These are phyloP conservation scores for Azolla pinnata DNA, from an alignment of 75 land plant genomes.

Conservation along the genomic window DNA sequence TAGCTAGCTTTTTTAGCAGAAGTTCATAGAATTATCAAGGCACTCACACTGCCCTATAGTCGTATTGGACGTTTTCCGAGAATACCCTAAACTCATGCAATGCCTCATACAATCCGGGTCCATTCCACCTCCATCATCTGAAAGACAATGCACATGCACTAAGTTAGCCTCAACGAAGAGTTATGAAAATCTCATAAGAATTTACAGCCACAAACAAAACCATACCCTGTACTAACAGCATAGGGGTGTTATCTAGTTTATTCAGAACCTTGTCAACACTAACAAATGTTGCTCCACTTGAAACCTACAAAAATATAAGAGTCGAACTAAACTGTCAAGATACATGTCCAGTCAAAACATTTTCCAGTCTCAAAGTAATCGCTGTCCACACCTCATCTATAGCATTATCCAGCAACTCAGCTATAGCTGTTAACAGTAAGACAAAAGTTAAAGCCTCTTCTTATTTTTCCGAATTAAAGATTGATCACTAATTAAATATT, in stretches of 20 bases:
- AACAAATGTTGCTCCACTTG: conserved; percentile 89
- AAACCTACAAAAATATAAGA: conserved; percentile 30
- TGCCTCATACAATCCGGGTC: conserved; percentile 57
- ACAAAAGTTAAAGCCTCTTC: neutral
- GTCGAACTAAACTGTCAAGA: neutral
- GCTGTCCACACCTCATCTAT: conserved; percentile 68
- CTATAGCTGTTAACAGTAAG: conserved; percentile 50
- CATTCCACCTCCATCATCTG: conserved; percentile 99
- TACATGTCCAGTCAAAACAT: neutral
- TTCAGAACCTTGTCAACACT: conserved; percentile 50
- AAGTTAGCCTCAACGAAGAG: neutral
- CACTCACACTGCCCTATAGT: conserved; percentile 82
- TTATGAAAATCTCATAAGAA: neutral
- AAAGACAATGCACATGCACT: conserved; percentile 6
- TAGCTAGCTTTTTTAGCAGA: no score
- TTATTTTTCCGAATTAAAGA: no score
- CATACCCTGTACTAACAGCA: conserved; percentile 59
- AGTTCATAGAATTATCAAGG: no score
- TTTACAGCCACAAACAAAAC: conserved; percentile 25
- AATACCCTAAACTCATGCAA: conserved; percentile 91
- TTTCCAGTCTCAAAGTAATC: neutral
- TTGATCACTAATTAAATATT: no score
- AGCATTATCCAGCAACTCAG: conserved; percentile 88
- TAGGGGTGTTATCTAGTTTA: conserved; percentile 59
- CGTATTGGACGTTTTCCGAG: conserved; percentile 52